These are phyloP conservation scores for Boletus sp. DNA, from an alignment of 1,284 basidiomycete species.

Conservation along the genomic window DNA sequence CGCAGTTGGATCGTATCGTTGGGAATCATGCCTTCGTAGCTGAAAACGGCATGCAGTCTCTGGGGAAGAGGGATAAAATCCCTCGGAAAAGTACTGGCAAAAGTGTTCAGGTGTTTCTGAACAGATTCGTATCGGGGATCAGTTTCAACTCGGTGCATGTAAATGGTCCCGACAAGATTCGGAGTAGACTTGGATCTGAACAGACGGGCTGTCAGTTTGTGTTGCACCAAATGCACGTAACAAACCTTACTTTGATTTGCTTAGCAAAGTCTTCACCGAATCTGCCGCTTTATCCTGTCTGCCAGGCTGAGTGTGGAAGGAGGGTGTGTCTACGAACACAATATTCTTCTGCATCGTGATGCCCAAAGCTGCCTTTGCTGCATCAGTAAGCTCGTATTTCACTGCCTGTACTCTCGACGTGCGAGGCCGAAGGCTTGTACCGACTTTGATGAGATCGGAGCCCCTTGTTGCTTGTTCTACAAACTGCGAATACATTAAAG, in stretches of 20 bases:
- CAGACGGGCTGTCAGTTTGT: neutral
- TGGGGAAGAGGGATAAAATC: neutral
- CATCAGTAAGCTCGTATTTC: constrained; percentile 17
- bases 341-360: constrained; percentile 8
- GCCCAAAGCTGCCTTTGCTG: neutral
- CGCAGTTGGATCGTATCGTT: neutral
- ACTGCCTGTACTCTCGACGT: constrained; percentile 7
- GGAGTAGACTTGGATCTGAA: constrained; percentile 19
- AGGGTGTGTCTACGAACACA: constrained; percentile 30
- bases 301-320: constrained; percentile 9
- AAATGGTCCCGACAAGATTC: constrained; percentile 17
- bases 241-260: constrained; percentile 17
- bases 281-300: neutral
- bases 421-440: neutral
- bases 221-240: neutral
- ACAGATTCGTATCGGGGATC: neutral
- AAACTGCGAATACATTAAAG: constrained; percentile 17
- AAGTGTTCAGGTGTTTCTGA: constrained; percentile 19
- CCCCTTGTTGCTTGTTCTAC: constrained; percentile 11
- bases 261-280: no score
- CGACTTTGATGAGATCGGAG: neutral
- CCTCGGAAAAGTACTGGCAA: constrained; percentile 11
- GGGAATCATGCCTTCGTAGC: neutral
- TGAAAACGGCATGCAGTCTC: constrained; percentile 20
- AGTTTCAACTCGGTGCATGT: constrained; percentile 22